These are phyloP conservation scores for Whalleya microplaca DNA, from an alignment of 2,329 filamentous ascomycete species.

Conservation along the genomic window DNA sequence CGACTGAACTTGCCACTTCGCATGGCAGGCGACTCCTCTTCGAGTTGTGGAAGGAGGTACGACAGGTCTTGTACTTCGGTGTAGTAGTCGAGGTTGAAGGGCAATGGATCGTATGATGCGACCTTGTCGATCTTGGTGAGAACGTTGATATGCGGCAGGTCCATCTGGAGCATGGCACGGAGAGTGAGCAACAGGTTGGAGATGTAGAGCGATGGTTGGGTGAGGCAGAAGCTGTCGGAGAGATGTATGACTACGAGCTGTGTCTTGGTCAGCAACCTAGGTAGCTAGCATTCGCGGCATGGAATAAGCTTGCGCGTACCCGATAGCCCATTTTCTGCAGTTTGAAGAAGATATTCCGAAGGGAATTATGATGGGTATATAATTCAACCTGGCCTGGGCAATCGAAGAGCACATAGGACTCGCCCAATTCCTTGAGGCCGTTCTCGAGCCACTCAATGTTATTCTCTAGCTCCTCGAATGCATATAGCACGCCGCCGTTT, in stretches of 20 bases:
- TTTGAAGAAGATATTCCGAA: slow-evolving; percentile 89
- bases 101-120: slow-evolving; percentile 78
- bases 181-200: slow-evolving; percentile 92
- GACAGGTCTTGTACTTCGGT: slow-evolving; percentile 94
- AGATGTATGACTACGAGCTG: slow-evolving; percentile 93
- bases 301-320: slow-evolving; percentile 62
- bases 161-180: slow-evolving; percentile 97
- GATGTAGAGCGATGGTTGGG: slow-evolving; percentile 91
- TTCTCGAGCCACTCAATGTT: slow-evolving; percentile 92
- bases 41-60: slow-evolving; percentile 80
- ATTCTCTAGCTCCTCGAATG: slow-evolving; percentile 90
- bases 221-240: slow-evolving; percentile 91
- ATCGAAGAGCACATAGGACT: slow-evolving; percentile 94
- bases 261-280: slow-evolving; percentile 32
- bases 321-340: slow-evolving; percentile 91
- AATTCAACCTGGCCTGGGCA: slow-evolving; percentile 97
- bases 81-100: slow-evolving; percentile 96
- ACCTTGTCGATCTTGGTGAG: slow-evolving; percentile 98
- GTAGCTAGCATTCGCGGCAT: neutral
- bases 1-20: slow-evolving; percentile 77
- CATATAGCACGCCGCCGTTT: slow-evolving; percentile 91
- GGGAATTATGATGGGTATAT: slow-evolving; percentile 90
- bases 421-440: slow-evolving; percentile 76
- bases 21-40: slow-evolving; percentile 73
- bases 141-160: slow-evolving; percentile 93